Base-by-base conservation (phyloP, 768 basidiomycete species). In the Suillus fuscotomentosus region DNA sequence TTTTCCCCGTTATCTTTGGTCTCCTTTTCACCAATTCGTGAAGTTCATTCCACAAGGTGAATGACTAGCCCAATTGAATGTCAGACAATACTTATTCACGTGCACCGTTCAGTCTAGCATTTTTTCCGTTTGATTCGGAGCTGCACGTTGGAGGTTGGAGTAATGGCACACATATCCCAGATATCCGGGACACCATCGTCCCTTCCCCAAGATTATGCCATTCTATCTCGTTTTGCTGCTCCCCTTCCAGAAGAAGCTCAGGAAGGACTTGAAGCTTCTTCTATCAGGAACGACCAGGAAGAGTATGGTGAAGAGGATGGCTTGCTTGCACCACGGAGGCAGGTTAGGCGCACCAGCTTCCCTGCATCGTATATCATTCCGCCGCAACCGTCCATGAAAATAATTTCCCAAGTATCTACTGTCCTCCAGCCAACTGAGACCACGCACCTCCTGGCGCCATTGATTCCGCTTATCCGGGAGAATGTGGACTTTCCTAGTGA, bases 141-240 rank as follows among this genome's bases (percentile, higher is more conserved):
- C 41, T 39, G 39, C 17, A 15, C 8, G 5, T 45, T 31, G 31
- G 31, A 48, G 13, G 47, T 24, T 4, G 22, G 11, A 42, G 24
- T 4, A 27, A 59, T 59, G 57, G 41, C 57, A 1, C 57, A 59
- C 41, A 31, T 59, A 42, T 42, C 55, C 22, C 55, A 38, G 7
- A 15, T 60, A 41, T 22, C 43, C 43, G 50, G 64, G 41, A 63
- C 50, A 38, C 82, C 88, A 10, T 82, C 83, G 2, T 88, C 87
- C 6, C 75, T 87, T 24, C 86, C 85, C 24, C 85, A 86, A 15
- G 86, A 88, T 75, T 87, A 88, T 69, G 86, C 83, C 15, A 76
- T 86, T 41, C 75, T 87, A 10, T 85, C 86, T 17, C 80, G 80
- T 24, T 83, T 81, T 70, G 80, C 82, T 5, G 78, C 50, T 63